These are phyloP conservation scores for Nadsonia starkeyi-henricii DNA, from an alignment of 1,139 yeast genomes.

Conservation along the genomic window DNA sequence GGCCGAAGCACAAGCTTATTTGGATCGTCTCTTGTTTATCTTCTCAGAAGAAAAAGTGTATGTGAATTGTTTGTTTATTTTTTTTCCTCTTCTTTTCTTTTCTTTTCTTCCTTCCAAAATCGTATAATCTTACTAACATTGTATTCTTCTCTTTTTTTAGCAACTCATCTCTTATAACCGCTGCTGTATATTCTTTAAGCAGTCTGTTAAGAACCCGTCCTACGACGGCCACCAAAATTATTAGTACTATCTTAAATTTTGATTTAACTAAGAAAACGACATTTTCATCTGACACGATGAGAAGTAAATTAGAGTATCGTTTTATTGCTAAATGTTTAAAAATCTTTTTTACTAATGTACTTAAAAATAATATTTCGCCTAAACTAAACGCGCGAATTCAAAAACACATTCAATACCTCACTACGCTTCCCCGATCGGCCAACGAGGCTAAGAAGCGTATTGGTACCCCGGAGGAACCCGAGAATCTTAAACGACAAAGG, in stretches of 20 bases:
- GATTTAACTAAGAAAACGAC: conserved; percentile 17
- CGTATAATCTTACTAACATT: conserved; percentile 8
- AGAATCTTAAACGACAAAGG: conserved; percentile 12
- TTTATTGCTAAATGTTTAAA: conserved; percentile 26
- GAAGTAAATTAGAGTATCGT: conserved; percentile 18
- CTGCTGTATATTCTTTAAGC: conserved; percentile 25
- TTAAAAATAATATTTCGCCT: conserved; percentile 18
- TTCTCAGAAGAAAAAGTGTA: conserved; percentile 36
- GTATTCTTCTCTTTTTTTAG: background rate
- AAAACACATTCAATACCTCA: conserved; percentile 18
- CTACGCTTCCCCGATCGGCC: conserved; percentile 13
- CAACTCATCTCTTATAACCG: conserved; percentile 14
- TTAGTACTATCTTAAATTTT: conserved; percentile 22
- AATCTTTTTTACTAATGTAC: conserved; percentile 21
- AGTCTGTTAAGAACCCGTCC: conserved; percentile 24
- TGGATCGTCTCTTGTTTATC: conserved; percentile 49
- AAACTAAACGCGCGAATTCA: conserved; percentile 17
- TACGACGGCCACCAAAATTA: conserved; percentile 19
- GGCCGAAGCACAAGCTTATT: conserved; percentile 54
- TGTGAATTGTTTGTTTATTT: conserved; percentile 5
- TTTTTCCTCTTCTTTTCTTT: conserved; percentile 5
- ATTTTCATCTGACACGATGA: conserved; percentile 11
- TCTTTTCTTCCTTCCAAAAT: conserved; percentile 7
- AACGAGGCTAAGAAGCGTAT: conserved; percentile 12
- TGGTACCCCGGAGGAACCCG: conserved; percentile 13